These are phyloP conservation scores for Arthroderma sp. DNA, from an alignment of 2,329 filamentous ascomycete genomes.

Conservation along the genomic window DNA sequence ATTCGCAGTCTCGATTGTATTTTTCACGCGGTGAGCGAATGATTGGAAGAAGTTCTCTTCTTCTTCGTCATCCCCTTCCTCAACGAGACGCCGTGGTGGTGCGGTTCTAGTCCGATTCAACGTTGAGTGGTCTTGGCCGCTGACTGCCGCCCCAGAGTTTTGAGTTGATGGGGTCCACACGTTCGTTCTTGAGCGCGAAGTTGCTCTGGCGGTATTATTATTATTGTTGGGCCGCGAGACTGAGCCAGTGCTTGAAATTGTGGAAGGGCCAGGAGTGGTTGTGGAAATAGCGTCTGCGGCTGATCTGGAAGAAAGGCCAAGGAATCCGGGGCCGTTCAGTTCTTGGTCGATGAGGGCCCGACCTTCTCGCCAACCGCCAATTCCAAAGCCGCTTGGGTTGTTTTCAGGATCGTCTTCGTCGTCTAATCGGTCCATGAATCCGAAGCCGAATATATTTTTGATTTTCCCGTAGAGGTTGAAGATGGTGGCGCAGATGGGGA, in stretches of 20 bases:
- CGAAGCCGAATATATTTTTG: constrained; percentile 65
- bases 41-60: constrained; percentile 69
- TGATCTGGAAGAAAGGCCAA: constrained; percentile 25
- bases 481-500: constrained; percentile 72
- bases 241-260: not conserved
- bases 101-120: not conserved
- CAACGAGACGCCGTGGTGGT: not conserved
- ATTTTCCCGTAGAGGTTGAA: constrained; percentile 83
- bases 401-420: constrained; percentile 43
- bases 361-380: constrained; percentile 82
- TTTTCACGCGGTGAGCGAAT: constrained; percentile 73
- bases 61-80: constrained; percentile 32
- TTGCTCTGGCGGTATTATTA: not conserved
- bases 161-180: constrained; percentile 1
- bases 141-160: not conserved
- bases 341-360: constrained; percentile 82
- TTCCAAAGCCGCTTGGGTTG: constrained; percentile 52
- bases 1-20: constrained; percentile 76
- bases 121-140: constrained; percentile 2
- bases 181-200: constrained; percentile 2
- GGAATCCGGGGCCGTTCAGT: constrained; percentile 46
- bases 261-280: not conserved
- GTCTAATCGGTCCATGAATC: constrained; percentile 63
- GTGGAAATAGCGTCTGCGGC: not conserved
- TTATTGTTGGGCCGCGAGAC: not conserved